phyloP scores from a whole-genome alignment of 2,329 filamentous ascomycete species.

The Aspergillus awamori region DNA sequence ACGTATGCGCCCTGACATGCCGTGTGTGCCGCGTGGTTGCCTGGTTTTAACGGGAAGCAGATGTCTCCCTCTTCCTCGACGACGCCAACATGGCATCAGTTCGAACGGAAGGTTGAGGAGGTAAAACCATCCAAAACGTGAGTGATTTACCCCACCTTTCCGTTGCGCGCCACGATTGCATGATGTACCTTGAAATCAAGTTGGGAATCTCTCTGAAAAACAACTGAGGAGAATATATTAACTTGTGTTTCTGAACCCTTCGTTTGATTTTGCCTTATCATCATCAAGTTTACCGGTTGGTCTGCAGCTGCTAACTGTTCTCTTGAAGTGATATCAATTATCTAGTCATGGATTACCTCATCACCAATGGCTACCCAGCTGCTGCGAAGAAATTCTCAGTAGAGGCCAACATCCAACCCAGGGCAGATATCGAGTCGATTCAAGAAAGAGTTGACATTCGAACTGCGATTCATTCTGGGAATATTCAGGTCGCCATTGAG shows the following conservation, averaged over 20 bases:
- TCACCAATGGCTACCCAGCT: slow-evolving; percentile 90
- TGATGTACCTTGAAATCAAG: slow-evolving; percentile 81
- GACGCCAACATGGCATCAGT: slow-evolving; percentile 70
- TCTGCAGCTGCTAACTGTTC: slow-evolving; percentile 33
- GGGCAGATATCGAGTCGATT: slow-evolving; percentile 73
- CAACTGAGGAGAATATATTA: slow-evolving; percentile 86
- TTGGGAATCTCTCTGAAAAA: slow-evolving; percentile 99
- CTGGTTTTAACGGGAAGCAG: slow-evolving; percentile 50
- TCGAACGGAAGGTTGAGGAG: slow-evolving; percentile 80
- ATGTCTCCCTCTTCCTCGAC: slow-evolving; percentile 73
- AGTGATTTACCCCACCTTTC: slow-evolving; percentile 41
- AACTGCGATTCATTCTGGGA: slow-evolving; percentile 79
- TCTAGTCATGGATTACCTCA: slow-evolving; percentile 94
- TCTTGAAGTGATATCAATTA: slow-evolving; percentile 83
- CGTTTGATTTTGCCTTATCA: slow-evolving; percentile 23
- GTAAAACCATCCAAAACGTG: slow-evolving; percentile 90
- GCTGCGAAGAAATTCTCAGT: slow-evolving; percentile 91
- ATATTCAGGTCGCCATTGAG: slow-evolving; percentile 83
- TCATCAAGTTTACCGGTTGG: background rate
- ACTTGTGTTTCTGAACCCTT: slow-evolving; percentile 71
- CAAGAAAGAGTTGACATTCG: slow-evolving; percentile 79
- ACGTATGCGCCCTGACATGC: slow-evolving; percentile 44
- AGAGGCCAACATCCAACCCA: slow-evolving; percentile 83
- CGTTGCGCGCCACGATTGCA: slow-evolving; percentile 52
- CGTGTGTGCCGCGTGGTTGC: slow-evolving; percentile 32